These are phyloP conservation scores for Raffaelea albimanens DNA, from an alignment of 2,329 filamentous ascomycete species.

Conservation along the genomic window DNA sequence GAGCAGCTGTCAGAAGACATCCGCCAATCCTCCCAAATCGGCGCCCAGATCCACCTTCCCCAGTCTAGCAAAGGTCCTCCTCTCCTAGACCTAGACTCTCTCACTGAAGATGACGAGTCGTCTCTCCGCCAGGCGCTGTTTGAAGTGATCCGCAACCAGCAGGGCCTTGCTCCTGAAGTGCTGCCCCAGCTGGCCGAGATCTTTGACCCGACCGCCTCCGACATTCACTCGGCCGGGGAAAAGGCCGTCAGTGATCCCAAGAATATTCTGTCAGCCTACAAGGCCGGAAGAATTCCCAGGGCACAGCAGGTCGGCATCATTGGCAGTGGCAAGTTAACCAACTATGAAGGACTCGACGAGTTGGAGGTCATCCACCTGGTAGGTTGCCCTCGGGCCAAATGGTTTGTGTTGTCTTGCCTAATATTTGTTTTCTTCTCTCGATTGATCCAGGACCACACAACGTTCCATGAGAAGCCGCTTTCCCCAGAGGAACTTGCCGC, in stretches of 20 bases:
- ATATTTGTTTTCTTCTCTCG: no score
- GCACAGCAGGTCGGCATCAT: constrained; percentile 12
- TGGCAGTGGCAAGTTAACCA: constrained; percentile 8
- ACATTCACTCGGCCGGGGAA: constrained; percentile 11
- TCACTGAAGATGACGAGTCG: constrained; percentile 6
- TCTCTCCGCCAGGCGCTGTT: constrained; percentile 8
- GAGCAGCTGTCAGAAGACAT: constrained; percentile 7
- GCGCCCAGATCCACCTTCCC: constrained; percentile 10
- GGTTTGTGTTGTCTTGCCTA: no score
- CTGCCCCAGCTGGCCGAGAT: constrained; percentile 9
- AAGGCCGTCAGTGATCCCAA: constrained; percentile 11
- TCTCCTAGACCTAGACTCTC: constrained; percentile 4
- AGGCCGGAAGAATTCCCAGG: constrained; percentile 7
- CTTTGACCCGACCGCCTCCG: constrained; percentile 9
- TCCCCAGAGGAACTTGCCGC: constrained; percentile 28
- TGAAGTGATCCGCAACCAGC: constrained; percentile 11
- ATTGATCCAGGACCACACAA: constrained; percentile 11
- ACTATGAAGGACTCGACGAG: constrained; percentile 8
- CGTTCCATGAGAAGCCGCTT: constrained; percentile 22
- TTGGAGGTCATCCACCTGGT: constrained; percentile 9
- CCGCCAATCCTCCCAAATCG: constrained; percentile 9
- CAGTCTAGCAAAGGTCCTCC: neutral
- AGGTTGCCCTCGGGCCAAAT: neutral
- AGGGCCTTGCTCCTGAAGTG: constrained; percentile 4
- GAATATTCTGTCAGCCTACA: constrained; percentile 11